Percentiles rank a stretch among this genome's conserved stretches.
These are phyloP conservation scores for Euphorbia pulcherrima DNA, from an alignment of 345 rosid species.

Conservation along the genomic window DNA sequence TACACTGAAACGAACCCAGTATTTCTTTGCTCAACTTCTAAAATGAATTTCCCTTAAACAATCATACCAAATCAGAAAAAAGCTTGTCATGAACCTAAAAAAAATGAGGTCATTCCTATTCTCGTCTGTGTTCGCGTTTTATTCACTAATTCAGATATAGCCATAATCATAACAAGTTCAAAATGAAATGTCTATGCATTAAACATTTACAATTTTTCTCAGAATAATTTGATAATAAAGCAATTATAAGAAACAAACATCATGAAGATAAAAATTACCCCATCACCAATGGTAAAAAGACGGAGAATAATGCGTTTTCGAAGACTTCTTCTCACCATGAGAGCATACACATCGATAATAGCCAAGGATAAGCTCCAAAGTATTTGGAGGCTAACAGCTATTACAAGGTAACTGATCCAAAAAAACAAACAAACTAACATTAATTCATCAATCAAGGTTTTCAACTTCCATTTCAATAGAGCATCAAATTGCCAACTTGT, in stretches of 20 bases:
- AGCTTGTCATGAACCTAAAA: not conserved
- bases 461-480: not conserved
- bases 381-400: conserved; percentile 65
- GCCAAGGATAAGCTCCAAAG: conserved; percentile 74
- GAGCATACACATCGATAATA: conserved; percentile 55
- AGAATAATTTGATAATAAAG: too few relatives aligned
- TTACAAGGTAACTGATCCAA: conserved; percentile 56
- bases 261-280: conserved; percentile 34
- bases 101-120: not conserved
- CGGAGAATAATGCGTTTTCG: conserved; percentile 39
- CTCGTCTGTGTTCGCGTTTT: not conserved
- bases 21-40: not conserved
- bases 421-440: conserved; percentile 12
- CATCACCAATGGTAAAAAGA: conserved; percentile 69
- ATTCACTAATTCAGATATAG: not conserved
- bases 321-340: conserved; percentile 63
- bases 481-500: not conserved
- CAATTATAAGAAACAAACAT: not conserved
- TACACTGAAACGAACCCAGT: not conserved
- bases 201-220: not conserved
- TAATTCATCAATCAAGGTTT: not conserved
- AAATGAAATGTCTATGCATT: not conserved
- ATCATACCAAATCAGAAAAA: not conserved
- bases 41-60: not conserved
- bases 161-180: not conserved